These are phyloP conservation scores for Vitis hybrid DNA, from an alignment of 177 flowering plant genomes.

Conservation along the genomic window DNA sequence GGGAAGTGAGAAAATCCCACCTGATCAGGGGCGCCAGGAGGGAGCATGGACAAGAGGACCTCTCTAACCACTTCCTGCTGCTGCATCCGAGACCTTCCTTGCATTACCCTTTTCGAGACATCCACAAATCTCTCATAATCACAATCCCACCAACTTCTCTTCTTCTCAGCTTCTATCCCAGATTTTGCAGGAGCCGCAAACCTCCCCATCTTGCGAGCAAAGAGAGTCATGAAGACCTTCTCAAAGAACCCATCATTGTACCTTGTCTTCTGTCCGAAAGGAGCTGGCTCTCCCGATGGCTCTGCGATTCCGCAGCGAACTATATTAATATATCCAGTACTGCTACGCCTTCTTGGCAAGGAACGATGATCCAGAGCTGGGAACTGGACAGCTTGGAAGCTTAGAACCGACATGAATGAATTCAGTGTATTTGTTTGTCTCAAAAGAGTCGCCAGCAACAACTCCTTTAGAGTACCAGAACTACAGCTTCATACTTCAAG, in stretches of 20 bases:
- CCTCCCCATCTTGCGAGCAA: conserved; percentile 88
- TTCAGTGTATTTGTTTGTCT: neutral
- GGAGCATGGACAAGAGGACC: conserved; percentile 92
- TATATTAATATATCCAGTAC: neutral
- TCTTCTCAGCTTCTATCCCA: conserved; percentile 9
- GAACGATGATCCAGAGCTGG: conserved; percentile 6
- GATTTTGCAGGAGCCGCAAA: conserved; percentile 34
- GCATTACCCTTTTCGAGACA: conserved; percentile 81
- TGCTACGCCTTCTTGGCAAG: neutral
- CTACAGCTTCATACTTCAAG: neutral
- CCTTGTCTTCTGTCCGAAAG: conserved; percentile 80
- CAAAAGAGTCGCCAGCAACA: neutral
- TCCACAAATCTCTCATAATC: conserved; percentile 90
- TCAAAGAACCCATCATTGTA: conserved; percentile 84
- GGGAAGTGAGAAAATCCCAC: conserved; percentile 25
- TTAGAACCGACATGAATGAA: conserved; percentile 47
- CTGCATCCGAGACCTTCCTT: conserved; percentile 67
- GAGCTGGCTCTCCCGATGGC: conserved; percentile 86
- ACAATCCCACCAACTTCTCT: conserved; percentile 41
- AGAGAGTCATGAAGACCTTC: conserved; percentile 87
- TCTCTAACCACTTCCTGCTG: conserved; percentile 88
- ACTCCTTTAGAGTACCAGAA: neutral
- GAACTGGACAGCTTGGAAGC: conserved; percentile 33
- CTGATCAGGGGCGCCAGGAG: conserved; percentile 99
- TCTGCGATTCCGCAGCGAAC: conserved; percentile 74